Percentiles rank a stretch among this genome's conserved stretches.
Evolutionary conservation across 148 eudicot genomes (phyloP).

Genomic region (Diospyros kaki): DNA sequence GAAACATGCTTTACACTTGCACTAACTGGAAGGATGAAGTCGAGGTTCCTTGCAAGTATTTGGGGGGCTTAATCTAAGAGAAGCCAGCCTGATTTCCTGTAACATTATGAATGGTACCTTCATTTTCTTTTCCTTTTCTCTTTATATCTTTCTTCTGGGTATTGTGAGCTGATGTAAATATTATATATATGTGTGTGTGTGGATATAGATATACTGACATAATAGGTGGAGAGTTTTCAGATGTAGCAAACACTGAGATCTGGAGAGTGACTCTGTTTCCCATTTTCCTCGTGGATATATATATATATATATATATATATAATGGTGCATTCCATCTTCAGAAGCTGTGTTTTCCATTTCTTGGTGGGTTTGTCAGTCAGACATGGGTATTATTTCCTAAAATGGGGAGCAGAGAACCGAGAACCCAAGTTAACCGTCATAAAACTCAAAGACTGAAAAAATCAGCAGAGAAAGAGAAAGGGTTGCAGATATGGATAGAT

Average conservation of each 20-base stretch:
- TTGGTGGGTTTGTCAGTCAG: not conserved
- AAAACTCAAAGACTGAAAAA: too few species aligned
- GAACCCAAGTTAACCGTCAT: too few species aligned
- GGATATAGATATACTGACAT: conserved; percentile 14
- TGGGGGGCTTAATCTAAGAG: not conserved
- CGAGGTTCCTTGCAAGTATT: not conserved
- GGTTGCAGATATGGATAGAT: too few species aligned
- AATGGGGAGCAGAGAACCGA: too few species aligned
- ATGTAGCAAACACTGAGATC: too few species aligned
- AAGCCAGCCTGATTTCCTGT: not conserved
- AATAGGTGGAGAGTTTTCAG: not conserved
- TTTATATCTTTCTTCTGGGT: conserved; percentile 1
- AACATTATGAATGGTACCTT: not conserved
- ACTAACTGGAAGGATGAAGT: not conserved
- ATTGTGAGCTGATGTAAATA: conserved; percentile 7
- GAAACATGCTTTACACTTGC: too few species aligned
- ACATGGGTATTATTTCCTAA: not conserved
- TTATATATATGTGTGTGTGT: not conserved
- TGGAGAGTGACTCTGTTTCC: not conserved
- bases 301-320: not conserved
- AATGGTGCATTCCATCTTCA: not conserved
- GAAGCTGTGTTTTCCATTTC: not conserved
- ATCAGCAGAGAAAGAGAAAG: too few species aligned
- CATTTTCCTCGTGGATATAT: not conserved
- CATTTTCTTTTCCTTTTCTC: too few species aligned